Conservation (phyloP, 2,329 filamentous ascomycete species). For the Colletotrichum sp. region DNA sequence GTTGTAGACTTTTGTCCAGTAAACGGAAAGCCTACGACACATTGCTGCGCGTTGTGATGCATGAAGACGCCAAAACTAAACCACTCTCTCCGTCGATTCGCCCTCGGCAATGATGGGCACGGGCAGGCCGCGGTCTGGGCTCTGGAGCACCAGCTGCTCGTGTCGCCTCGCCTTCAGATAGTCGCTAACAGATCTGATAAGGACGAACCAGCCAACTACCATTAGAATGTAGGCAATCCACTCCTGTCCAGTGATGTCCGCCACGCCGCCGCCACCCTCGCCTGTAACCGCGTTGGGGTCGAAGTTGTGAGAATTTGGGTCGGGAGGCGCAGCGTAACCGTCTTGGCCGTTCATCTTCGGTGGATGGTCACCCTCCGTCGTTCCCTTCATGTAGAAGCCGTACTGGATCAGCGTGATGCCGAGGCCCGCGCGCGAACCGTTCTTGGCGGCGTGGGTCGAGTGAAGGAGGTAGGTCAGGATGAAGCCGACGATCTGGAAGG, state of each 20-base stretch:
- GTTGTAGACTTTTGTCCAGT: not conserved
- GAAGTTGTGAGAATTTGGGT: constrained; percentile 92
- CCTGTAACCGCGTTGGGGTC: constrained; percentile 72
- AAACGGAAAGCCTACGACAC: not conserved
- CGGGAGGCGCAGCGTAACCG: constrained; percentile 72
- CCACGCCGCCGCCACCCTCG: constrained; percentile 45
- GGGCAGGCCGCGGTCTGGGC: constrained; percentile 84
- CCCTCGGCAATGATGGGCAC: constrained; percentile 87
- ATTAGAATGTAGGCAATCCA: constrained; percentile 93
- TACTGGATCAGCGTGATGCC: constrained; percentile 96
- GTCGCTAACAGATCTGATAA: constrained; percentile 92
- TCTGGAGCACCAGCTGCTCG: constrained; percentile 91
- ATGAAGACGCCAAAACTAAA: constrained; percentile 47
- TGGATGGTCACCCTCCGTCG: constrained; percentile 35
- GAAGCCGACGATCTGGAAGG: constrained; percentile 96
- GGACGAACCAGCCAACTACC: constrained; percentile 97
- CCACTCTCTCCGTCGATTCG: constrained; percentile 78
- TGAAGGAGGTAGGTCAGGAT: constrained; percentile 97
- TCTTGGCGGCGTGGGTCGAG: constrained; percentile 97
- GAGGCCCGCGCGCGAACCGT: constrained; percentile 91
- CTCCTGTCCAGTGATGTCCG: constrained; percentile 74
- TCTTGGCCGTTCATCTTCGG: constrained; percentile 56
- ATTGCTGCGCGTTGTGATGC: not conserved
- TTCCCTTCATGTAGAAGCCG: constrained; percentile 88
- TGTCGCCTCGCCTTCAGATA: constrained; percentile 88